Evolutionary conservation across 2,329 filamentous ascomycete genomes (phyloP).

Genomic region (Diaporthe citriasiana): DNA sequence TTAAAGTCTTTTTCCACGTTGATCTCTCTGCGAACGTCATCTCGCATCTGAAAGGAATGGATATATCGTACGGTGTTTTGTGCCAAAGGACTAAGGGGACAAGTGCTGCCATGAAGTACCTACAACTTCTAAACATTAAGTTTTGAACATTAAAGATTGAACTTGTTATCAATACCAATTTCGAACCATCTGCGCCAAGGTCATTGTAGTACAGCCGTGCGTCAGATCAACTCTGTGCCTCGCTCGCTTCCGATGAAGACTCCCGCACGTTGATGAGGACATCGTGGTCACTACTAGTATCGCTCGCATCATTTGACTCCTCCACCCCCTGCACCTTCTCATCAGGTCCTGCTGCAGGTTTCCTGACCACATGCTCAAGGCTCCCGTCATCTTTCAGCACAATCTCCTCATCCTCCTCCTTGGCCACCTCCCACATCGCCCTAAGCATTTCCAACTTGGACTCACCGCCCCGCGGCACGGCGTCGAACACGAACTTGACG

Average conservation of each 20-base stretch:
- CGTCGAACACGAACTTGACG: conserved; percentile 55
- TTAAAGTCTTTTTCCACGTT: too few species aligned
- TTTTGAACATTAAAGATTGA: background rate
- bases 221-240: background rate
- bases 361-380: conserved; percentile 39
- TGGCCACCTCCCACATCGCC: conserved; percentile 54
- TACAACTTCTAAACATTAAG: too few species aligned
- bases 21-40: too few species aligned
- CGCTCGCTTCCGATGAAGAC: conserved; percentile 35
- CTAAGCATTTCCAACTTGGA: conserved; percentile 46
- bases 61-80: too few species aligned
- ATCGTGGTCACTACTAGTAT: conserved; percentile 43
- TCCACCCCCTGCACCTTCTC: conserved; percentile 33
- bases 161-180: background rate
- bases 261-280: conserved; percentile 43
- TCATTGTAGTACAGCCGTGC: background rate
- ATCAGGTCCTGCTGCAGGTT: too few species aligned
- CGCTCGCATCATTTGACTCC: conserved; percentile 37
- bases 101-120: too few species aligned
- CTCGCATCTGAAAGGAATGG: too few species aligned
- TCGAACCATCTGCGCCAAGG: background rate
- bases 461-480: conserved; percentile 47
- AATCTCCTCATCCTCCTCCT: conserved; percentile 52
- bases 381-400: conserved; percentile 41
- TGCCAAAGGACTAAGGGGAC: too few species aligned